Percentiles rank a stretch among this genome's conserved stretches.
Evolutionary conservation across 306 rosid genomes (phyloP).

Genomic region (Dicorynia guianensis): DNA sequence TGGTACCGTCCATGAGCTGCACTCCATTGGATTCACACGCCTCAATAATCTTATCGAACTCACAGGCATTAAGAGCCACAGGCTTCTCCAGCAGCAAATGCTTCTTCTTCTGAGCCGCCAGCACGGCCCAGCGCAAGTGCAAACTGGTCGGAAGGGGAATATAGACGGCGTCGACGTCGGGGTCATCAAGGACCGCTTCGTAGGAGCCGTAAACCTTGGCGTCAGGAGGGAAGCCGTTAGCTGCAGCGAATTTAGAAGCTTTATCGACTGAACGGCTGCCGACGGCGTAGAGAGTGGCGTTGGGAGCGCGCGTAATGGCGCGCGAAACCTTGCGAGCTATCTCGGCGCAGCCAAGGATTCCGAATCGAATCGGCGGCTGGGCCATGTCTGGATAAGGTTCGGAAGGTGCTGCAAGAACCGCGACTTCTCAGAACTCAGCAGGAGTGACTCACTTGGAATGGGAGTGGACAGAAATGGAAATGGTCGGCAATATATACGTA

Average conservation of each 20-base stretch:
- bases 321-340: slow-evolving; percentile 82
- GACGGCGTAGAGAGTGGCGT: slow-evolving; percentile 65
- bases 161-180: slow-evolving; percentile 81
- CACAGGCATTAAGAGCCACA: slow-evolving; percentile 67
- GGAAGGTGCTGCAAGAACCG: neutral
- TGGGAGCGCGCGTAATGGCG: slow-evolving; percentile 68
- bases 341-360: slow-evolving; percentile 83
- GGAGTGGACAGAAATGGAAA: too few relatives aligned
- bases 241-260: slow-evolving; percentile 69
- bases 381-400: slow-evolving; percentile 25
- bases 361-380: slow-evolving; percentile 62
- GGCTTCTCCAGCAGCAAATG: slow-evolving; percentile 93
- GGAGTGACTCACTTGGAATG: too few relatives aligned
- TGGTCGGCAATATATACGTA: too few relatives aligned
- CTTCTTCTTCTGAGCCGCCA: slow-evolving; percentile 80
- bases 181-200: slow-evolving; percentile 78
- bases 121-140: slow-evolving; percentile 78
- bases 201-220: slow-evolving; percentile 78
- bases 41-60: slow-evolving; percentile 61
- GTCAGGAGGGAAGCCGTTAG: slow-evolving; percentile 62
- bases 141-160: slow-evolving; percentile 85
- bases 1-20: slow-evolving; percentile 94
- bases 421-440: too few relatives aligned
- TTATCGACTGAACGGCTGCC: slow-evolving; percentile 83
- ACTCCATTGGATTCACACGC: slow-evolving; percentile 87